Evolutionary conservation across 192 early-diverging fungal genomes (phyloP), one percentile per base, ranked within the genome.

Genomic region (Backusella luteola): DNA sequence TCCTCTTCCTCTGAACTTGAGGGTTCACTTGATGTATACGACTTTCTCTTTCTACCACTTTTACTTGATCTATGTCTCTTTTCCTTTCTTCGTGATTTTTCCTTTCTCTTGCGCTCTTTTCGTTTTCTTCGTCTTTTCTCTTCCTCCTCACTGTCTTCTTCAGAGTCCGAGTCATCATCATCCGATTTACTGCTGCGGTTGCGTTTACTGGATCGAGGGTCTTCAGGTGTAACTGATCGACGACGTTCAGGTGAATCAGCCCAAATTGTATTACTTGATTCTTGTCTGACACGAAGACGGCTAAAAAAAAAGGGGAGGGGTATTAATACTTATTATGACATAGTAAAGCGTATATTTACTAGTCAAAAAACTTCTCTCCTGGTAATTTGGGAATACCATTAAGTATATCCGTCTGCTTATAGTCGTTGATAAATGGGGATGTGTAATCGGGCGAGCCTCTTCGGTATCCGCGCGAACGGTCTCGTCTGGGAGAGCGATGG

Each of bases 241-340:
- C 52, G 73, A 38, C 68, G 29, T 52, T 84, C 81, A 29, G 86
- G 86, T 3, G 87, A 89, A 19, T 84, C 32, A 0, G 81, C 79
- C 87, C 87, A 89, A 6, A 89, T 79, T 6, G 75, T 79, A 32
- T 49, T 77, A 12, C 35, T 72, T 67, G 71, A 79, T 36, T 73
- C 76, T 49, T 86, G 79, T 39, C 87, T 69, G 19, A 73, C 44
- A 36, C 77, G 67, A 35, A 72, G 78, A 26, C 87, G 82, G 44
- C 86, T 80, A 71, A 75, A 78, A 29, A 73, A 44, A 39, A 79
- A 69, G 26, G 29, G 29, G 29, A 1, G 29, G 29, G 29, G 59
- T 39, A 39, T 39, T 9, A 39, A 39, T 9, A 39, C 38, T 39
- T 39, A 39, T 39, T 1, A 11, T 39, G 0, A 12, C 1, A 39